Evolutionary conservation across 2,329 filamentous ascomycete species (phyloP), one percentile per base, ranked within the genome.

Genomic region (Monosporascus ibericus): DNA sequence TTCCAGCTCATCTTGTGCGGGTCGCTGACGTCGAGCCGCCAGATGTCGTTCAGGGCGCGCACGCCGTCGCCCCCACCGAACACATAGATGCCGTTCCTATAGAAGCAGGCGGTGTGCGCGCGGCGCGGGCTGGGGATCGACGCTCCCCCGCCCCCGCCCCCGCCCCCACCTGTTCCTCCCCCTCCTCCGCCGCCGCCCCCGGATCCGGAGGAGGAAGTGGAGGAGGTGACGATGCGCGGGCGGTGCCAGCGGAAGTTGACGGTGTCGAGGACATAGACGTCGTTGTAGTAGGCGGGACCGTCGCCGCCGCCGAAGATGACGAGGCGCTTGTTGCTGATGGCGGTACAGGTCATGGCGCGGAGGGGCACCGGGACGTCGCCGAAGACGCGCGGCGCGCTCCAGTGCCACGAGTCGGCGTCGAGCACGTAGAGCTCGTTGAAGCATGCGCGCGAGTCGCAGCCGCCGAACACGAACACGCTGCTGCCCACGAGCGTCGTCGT

Each of bases 31-130:
- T 88, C 85, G 17, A 88, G 75, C n/a, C 85, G 75, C 85, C 85
- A 88, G 20, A 88, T 82, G 60, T 88, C 85, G 63, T 87, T 87
- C 52, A 88, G 73, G 5, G 85, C 85, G 47, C 82, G 75, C n/a
- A 86, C 81, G 44, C 85, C 85, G 63, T 88, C 85, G 40, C 85
- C 85, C 47, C 85, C 85, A 30, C 85, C 85, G 64, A 88, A 88
- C n/a, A 88, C 73, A 64, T 87, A 87, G 58, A 88, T 82, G 27
- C 85, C 84, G 59, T 82, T 86, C 66, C 85, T 84, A 70, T 87
- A 86, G 20, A 87, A 70, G 59, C 85, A 87, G n/a, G 85, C 84
- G 3, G 85, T 87, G 65, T 88, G 85, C 3, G 85, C 85, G 48
- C 85, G 74, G 22, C 85, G 75, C 58, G 82, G 81, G 52, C 80